Conservation (phyloP, 768 basidiomycete species). For the Phylloporus sp. region DNA sequence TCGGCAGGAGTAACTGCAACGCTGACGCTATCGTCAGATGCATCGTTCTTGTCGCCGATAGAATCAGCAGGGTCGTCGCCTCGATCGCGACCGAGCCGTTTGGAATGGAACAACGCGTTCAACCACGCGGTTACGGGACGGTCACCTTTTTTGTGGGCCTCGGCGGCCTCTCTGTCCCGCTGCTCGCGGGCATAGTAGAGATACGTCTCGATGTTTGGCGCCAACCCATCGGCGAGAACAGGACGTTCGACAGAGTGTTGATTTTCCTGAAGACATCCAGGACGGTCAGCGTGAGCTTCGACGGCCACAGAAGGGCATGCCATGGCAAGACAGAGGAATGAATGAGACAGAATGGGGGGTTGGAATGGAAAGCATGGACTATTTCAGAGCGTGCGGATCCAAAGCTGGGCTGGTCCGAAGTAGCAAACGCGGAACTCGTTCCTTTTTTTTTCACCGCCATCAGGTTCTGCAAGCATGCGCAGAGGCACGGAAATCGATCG, state of each 20-base stretch:
- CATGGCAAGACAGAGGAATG: constrained; percentile 14
- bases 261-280: constrained; percentile 6
- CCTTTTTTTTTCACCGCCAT: too few species aligned
- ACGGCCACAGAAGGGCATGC: constrained; percentile 16
- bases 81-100: constrained; percentile 17
- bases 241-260: constrained; percentile 12
- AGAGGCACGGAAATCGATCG: too few species aligned
- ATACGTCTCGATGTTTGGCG: constrained; percentile 31
- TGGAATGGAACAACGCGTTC: constrained; percentile 18
- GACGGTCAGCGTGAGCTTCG: constrained; percentile 17
- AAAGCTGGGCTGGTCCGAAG: too few species aligned
- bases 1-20: constrained; percentile 30
- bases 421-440: too few species aligned
- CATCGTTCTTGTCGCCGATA: constrained; percentile 26
- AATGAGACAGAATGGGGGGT: not conserved
- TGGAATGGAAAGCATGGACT: not conserved
- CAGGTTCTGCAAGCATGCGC: too few species aligned
- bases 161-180: constrained; percentile 23
- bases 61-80: constrained; percentile 29
- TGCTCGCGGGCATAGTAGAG: constrained; percentile 29
- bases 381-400: not conserved
- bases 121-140: constrained; percentile 14
- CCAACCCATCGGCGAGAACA: constrained; percentile 19
- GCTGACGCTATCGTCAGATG: constrained; percentile 7
- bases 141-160: constrained; percentile 16